These are phyloP conservation scores for Dentipellis fragilis DNA, from an alignment of 768 basidiomycete genomes.

Conservation along the genomic window DNA sequence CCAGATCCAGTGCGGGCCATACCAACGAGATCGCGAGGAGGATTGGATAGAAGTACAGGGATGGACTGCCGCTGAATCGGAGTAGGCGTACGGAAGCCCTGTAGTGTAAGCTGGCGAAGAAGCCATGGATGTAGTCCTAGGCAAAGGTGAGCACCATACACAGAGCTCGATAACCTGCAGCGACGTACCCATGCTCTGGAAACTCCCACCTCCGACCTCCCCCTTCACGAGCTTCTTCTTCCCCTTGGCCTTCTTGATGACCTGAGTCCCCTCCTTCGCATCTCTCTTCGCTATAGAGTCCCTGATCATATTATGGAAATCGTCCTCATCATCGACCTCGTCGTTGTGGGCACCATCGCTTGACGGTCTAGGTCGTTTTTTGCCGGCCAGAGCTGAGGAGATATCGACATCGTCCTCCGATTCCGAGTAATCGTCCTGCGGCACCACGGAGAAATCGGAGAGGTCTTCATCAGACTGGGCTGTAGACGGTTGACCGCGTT, in stretches of 20 bases:
- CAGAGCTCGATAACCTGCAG: neutral
- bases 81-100: slow-evolving; percentile 91
- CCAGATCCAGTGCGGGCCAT: slow-evolving; percentile 99
- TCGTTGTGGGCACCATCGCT: slow-evolving; percentile 10
- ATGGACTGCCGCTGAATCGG: slow-evolving; percentile 92
- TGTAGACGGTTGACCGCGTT: neutral
- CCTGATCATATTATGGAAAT: slow-evolving; percentile 54
- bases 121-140: slow-evolving; percentile 76
- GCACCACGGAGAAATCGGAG: neutral
- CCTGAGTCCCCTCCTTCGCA: slow-evolving; percentile 62
- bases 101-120: slow-evolving; percentile 76
- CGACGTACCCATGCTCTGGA: slow-evolving; percentile 81
- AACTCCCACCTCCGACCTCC: slow-evolving; percentile 86
- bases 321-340: slow-evolving; percentile 34
- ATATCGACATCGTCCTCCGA: slow-evolving; percentile 48
- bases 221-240: slow-evolving; percentile 62
- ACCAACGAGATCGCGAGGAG: slow-evolving; percentile 88
- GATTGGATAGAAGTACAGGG: slow-evolving; percentile 71
- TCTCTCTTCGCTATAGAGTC: slow-evolving; percentile 64
- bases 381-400: slow-evolving; percentile 47
- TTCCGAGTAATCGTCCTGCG: slow-evolving; percentile 2
- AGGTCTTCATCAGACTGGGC: neutral
- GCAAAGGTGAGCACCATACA: slow-evolving; percentile 8
- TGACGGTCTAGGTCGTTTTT: slow-evolving; percentile 16
- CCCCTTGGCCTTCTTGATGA: slow-evolving; percentile 70